phyloP scores from a whole-genome alignment of 352 stramenopile genomes.

The Globisporangium cylindrosporum region DNA sequence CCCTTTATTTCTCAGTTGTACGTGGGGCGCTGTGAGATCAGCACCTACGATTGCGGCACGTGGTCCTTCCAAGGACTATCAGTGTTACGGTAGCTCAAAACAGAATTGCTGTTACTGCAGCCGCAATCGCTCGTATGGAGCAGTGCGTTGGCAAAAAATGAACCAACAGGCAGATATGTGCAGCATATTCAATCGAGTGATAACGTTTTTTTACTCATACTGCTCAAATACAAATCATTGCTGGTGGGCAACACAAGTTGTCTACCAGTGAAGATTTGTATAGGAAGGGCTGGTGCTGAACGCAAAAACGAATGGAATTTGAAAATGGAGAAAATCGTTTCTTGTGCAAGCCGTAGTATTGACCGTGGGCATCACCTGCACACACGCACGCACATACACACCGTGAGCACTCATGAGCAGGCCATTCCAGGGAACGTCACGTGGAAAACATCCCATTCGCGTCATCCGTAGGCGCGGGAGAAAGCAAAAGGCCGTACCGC shows the following conservation, averaged over 20 bases:
- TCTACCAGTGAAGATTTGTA: too few species aligned
- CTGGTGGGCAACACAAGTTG: background rate
- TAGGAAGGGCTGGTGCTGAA: too few species aligned
- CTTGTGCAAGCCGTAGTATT: slow-evolving; percentile 95
- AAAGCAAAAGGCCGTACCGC: slow-evolving; percentile 38
- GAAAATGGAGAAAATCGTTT: too few species aligned
- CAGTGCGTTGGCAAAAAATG: too few species aligned
- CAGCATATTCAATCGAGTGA: too few species aligned
- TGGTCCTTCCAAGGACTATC: background rate
- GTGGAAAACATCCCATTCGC: too few species aligned
- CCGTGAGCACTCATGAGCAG: too few species aligned
- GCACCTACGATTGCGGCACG: background rate
- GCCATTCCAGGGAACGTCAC: too few species aligned
- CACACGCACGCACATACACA: background rate
- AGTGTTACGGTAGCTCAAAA: background rate
- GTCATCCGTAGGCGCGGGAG: too few species aligned
- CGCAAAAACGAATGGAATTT: too few species aligned
- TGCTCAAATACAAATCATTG: background rate
- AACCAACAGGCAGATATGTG: too few species aligned
- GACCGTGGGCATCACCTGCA: slow-evolving; percentile 92
- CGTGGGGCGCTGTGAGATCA: background rate
- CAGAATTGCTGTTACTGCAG: background rate
- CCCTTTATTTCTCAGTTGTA: background rate
- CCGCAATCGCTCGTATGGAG: too few species aligned
- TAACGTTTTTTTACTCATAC: background rate